Conservation (phyloP, 2,329 filamentous ascomycete genomes). For the Fusarium continuum region DNA sequence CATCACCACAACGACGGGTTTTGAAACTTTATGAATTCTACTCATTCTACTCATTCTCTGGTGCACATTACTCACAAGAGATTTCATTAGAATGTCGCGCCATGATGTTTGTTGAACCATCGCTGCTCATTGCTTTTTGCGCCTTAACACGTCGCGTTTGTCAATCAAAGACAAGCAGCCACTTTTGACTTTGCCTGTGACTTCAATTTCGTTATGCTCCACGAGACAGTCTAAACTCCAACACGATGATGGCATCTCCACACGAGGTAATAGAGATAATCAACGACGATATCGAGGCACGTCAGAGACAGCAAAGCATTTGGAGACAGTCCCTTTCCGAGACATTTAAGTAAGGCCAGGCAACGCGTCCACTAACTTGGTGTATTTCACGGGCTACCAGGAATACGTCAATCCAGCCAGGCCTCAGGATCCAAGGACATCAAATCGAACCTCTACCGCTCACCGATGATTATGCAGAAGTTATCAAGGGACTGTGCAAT, state of each 20-base stretch:
- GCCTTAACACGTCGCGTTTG: neutral
- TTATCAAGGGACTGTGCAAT: slow-evolving; percentile 11
- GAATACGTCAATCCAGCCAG: slow-evolving; percentile 26
- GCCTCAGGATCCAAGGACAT: slow-evolving; percentile 7
- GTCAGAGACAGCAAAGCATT: neutral
- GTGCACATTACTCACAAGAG: no score
- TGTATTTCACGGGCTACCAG: slow-evolving; percentile 7
- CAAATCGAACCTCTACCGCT: slow-evolving; percentile 19
- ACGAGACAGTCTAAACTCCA: neutral
- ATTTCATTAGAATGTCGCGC: neutral
- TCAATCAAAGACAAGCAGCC: neutral
- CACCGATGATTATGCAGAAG: neutral
- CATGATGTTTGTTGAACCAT: no score
- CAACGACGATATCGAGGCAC: neutral
- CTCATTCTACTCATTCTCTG: no score
- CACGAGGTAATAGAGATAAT: slow-evolving; percentile 3
- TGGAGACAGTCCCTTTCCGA: slow-evolving; percentile 13
- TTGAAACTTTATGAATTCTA: no score
- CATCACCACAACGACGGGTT: no score
- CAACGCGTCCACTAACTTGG: neutral
- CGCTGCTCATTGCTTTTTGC: neutral
- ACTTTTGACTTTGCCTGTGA: neutral
- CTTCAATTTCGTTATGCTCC: neutral
- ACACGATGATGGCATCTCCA: neutral
- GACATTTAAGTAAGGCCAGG: slow-evolving; percentile 6